Percentiles rank a stretch among this genome's conserved stretches.
These are phyloP conservation scores for Boletus rex-veris DNA, from an alignment of 768 basidiomycete species.

Conservation along the genomic window DNA sequence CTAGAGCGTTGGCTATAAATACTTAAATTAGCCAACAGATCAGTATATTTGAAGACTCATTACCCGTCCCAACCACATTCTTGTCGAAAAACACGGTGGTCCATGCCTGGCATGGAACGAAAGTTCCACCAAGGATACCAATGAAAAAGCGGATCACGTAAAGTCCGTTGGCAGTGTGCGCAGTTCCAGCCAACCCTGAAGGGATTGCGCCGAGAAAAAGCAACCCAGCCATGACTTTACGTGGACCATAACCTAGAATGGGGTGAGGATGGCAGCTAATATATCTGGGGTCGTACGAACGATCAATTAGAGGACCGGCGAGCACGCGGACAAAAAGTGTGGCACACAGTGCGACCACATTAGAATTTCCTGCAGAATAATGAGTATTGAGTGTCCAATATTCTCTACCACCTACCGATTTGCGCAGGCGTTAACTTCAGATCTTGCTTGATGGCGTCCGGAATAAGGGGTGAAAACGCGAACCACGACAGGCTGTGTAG, in stretches of 20 bases:
- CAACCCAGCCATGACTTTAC: slow-evolving; percentile 6
- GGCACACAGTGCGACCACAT: slow-evolving; percentile 43
- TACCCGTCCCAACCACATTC: slow-evolving; percentile 37
- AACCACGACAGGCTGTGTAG: slow-evolving; percentile 44
- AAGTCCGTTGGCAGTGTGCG: slow-evolving; percentile 38
- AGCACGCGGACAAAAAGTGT: slow-evolving; percentile 48
- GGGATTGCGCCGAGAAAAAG: slow-evolving; percentile 6
- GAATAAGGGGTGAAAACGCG: slow-evolving; percentile 59
- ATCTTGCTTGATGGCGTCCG: slow-evolving; percentile 52
- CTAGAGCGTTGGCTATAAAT: slow-evolving; percentile 3
- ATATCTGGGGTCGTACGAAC: slow-evolving; percentile 14
- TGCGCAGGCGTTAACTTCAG: slow-evolving; percentile 45
- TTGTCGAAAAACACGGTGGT: slow-evolving; percentile 61
- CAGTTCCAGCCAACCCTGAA: slow-evolving; percentile 25
- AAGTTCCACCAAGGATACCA: slow-evolving; percentile 57
- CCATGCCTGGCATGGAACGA: slow-evolving; percentile 61
- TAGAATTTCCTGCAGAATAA: slow-evolving; percentile 40
- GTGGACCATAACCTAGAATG: slow-evolving; percentile 5
- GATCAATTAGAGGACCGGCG: slow-evolving; percentile 50
- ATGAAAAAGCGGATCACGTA: slow-evolving; percentile 54
- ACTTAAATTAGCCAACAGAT: neutral
- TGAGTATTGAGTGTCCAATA: neutral
- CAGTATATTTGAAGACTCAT: neutral
- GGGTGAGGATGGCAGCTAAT: neutral
- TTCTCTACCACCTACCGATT: slow-evolving; percentile 32